Evolutionary conservation across 495 filamentous ascomycete species (phyloP), one percentile per base, ranked within the genome.

Genomic region (Podospora sp.): DNA sequence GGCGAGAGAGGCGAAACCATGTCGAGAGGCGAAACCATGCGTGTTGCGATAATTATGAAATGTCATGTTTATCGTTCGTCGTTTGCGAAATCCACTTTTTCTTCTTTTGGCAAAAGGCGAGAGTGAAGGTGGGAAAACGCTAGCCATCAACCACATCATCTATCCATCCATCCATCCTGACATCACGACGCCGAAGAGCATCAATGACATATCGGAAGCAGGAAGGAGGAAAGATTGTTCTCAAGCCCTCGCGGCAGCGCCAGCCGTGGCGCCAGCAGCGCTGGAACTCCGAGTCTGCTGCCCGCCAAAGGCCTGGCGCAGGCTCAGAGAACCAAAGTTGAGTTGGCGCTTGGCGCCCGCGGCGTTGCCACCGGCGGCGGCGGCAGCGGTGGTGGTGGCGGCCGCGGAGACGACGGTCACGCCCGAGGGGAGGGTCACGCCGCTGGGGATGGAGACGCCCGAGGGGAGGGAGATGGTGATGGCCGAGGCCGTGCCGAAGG

Each of bases 401-500:
- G 70, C 67, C 8, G 66, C 55, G 2, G 59, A 35, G 27, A 74
- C 73, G 49, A 75, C 69, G 29, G 69, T 76, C 12, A 81, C 71
- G 18, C 71, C 69, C 27, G 71, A 69, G 63, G 73, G 69, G 18
- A 73, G 59, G 6, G 63, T 50, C 56, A 77, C 68, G 22, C 74
- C 74, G 1, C 65, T 68, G 26, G 75, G 75, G 58, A 73, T 65
- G 21, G 73, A 60, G 62, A 70, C 69, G 29, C 72, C 72, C 0
- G 72, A 72, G 16, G 72, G 65, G 3, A 75, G 65, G 8, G 71
- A 69, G 68, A 76, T 68, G 65, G 74, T 76, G 65, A 74, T 68
- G 59, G 64, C 68, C 26, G 62, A 63, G 52, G 62, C 65, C 51
- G 58, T 25, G 66, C 58, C n/a, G 59, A 68, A 6, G 53, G 40